A percentile compares a stretch with the other conserved stretches of the same genome.
phyloP scores from a whole-genome alignment of 2,329 filamentous ascomycete genomes.

The Balansia obtecta region DNA sequence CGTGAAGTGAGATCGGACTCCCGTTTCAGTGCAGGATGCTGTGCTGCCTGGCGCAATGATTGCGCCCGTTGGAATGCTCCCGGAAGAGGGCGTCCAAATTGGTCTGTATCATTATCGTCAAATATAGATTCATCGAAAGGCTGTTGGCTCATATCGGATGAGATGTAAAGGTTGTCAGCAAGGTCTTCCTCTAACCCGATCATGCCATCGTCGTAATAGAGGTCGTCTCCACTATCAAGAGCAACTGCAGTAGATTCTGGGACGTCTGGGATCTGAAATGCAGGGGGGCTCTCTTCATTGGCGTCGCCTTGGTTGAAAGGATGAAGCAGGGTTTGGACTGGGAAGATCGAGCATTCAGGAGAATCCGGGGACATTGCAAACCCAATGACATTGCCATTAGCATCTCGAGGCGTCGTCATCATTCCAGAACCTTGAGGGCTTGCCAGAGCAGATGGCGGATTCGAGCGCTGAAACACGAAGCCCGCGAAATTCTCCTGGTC shows the following conservation, averaged over 20 bases:
- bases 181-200: constrained; percentile 35
- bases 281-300: constrained; percentile 16
- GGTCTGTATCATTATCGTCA: constrained; percentile 53
- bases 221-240: constrained; percentile 39
- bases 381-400: constrained; percentile 41
- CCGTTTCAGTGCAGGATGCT: constrained; percentile 20
- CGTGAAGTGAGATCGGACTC: constrained; percentile 35
- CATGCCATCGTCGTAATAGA: constrained; percentile 58
- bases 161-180: constrained; percentile 29
- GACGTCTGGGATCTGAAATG: constrained; percentile 31
- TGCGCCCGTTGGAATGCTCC: constrained; percentile 44
- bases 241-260: constrained; percentile 10
- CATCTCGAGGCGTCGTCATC: constrained; percentile 41
- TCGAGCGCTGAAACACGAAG: constrained; percentile 44
- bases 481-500: constrained; percentile 50
- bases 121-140: constrained; percentile 65
- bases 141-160: constrained; percentile 34
- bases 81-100: constrained; percentile 47
- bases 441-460: constrained; percentile 34
- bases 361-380: constrained; percentile 41
- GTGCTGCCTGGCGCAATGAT: constrained; percentile 26
- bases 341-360: constrained; percentile 11
- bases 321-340: constrained; percentile 4
- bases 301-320: not conserved
- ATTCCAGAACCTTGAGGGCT: constrained; percentile 37